phyloP scores from a whole-genome alignment of 768 basidiomycete genomes.

The Suillus brevipes region DNA sequence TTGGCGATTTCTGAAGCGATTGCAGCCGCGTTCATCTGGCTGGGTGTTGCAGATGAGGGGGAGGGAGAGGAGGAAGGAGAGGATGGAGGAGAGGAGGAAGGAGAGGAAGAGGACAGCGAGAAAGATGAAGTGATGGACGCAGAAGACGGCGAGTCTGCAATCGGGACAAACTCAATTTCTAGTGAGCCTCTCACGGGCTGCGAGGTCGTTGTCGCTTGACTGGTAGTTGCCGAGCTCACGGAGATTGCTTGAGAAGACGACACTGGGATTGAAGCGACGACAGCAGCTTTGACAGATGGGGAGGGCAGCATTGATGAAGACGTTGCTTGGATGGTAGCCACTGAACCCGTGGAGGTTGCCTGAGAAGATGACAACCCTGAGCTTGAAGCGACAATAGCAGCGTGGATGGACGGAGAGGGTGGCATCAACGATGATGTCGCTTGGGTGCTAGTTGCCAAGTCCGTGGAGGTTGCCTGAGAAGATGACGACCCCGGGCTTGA shows the following conservation, averaged over 20 bases:
- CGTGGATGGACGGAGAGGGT: not conserved
- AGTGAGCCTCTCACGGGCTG: slow-evolving; percentile 15
- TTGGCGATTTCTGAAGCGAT: slow-evolving; percentile 24
- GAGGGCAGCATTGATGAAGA: not conserved
- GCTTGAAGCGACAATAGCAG: not conserved
- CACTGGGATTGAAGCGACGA: not conserved
- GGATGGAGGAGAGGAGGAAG: slow-evolving; percentile 4
- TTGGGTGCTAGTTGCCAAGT: slow-evolving; percentile 1
- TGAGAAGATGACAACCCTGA: not conserved
- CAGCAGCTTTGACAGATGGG: not conserved
- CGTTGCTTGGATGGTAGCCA: not conserved
- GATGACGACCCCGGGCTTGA: not conserved
- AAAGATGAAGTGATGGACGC: not conserved
- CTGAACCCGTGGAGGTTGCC: not conserved
- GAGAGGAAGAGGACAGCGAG: not conserved
- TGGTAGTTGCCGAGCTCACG: not conserved
- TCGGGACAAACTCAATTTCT: slow-evolving; percentile 23
- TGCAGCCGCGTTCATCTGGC: slow-evolving; percentile 14
- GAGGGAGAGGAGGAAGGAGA: not conserved
- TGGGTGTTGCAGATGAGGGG: slow-evolving; percentile 8
- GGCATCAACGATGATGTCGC: not conserved
- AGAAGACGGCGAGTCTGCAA: slow-evolving; percentile 4
- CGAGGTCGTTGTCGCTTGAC: slow-evolving; percentile 2
- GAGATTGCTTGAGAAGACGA: not conserved
- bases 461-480: not conserved